These are phyloP conservation scores for Leccinum boreale DNA, from an alignment of 768 basidiomycete genomes.

Conservation along the genomic window DNA sequence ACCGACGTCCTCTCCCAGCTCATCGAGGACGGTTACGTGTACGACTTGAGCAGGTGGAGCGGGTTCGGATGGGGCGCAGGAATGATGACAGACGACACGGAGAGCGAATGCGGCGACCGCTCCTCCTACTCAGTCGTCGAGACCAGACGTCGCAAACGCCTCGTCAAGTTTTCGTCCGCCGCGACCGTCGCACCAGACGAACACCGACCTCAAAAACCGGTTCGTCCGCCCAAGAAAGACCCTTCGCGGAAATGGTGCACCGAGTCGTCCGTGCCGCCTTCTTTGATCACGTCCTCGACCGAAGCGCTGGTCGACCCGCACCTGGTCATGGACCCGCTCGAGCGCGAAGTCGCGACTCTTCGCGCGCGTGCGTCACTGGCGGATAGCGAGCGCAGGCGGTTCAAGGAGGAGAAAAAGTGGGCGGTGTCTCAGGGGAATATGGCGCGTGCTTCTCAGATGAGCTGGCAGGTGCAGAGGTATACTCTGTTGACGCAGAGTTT, in stretches of 20 bases:
- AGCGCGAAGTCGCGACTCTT: conserved; percentile 72
- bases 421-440: conserved; percentile 74
- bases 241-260: conserved; percentile 32
- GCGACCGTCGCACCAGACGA: conserved; percentile 15
- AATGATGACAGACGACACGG: background rate
- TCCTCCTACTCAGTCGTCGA: conserved; percentile 8
- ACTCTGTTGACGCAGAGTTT: conserved; percentile 79
- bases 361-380: conserved; percentile 77
- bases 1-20: conserved; percentile 70
- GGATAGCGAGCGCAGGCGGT: conserved; percentile 77
- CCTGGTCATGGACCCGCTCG: conserved; percentile 57
- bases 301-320: conserved; percentile 63
- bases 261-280: conserved; percentile 40
- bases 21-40: conserved; percentile 47
- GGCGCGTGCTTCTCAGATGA: conserved; percentile 73
- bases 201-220: conserved; percentile 16
- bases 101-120: conserved; percentile 17
- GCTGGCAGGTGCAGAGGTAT: conserved; percentile 81
- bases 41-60: conserved; percentile 18
- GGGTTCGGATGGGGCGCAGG: background rate
- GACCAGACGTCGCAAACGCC: conserved; percentile 35
- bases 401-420: conserved; percentile 87
- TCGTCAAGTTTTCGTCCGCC: conserved; percentile 45
- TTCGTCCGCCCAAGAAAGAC: conserved; percentile 28
- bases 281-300: conserved; percentile 56